Percentiles rank a stretch among this genome's conserved stretches.
phyloP scores from a whole-genome alignment of 192 early-diverging fungal genomes.

The Coemansia sp. region DNA sequence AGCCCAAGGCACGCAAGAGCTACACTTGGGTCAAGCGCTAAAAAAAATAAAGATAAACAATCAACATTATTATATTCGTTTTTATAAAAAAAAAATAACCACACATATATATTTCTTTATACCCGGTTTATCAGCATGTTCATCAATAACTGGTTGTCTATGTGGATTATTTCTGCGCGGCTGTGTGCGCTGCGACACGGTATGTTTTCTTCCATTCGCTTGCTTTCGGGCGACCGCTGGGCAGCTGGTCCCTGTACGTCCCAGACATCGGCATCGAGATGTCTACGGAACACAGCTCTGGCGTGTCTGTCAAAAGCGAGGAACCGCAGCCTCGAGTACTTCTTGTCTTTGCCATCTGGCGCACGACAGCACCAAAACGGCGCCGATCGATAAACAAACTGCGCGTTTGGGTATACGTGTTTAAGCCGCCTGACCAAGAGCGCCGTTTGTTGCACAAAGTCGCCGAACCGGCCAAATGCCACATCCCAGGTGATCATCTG shows the following conservation, averaged over 20 bases:
- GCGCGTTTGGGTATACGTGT: slow-evolving; percentile 18
- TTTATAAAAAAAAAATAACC: slow-evolving; percentile 1
- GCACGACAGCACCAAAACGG: slow-evolving; percentile 48
- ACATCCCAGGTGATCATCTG: slow-evolving; percentile 49
- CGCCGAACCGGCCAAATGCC: slow-evolving; percentile 13
- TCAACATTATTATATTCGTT: background rate
- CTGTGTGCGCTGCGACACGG: slow-evolving; percentile 39
- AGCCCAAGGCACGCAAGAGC: slow-evolving; percentile 89
- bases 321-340: slow-evolving; percentile 37
- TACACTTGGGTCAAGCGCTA: slow-evolving; percentile 78
- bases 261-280: slow-evolving; percentile 31
- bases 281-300: slow-evolving; percentile 10
- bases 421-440: slow-evolving; percentile 21
- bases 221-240: slow-evolving; percentile 26
- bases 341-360: slow-evolving; percentile 24
- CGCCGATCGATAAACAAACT: slow-evolving; percentile 36
- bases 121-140: slow-evolving; percentile 33
- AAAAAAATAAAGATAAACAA: background rate
- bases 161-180: slow-evolving; percentile 28
- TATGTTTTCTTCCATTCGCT: slow-evolving; percentile 31
- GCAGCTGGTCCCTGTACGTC: slow-evolving; percentile 14
- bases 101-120: background rate
- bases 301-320: slow-evolving; percentile 26
- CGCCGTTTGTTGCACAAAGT: slow-evolving; percentile 15
- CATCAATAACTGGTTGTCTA: slow-evolving; percentile 50